A percentile compares a stretch with the other conserved stretches of the same genome.
phyloP scores from a whole-genome alignment of 148 eudicot species.

The Euryodendron excelsum region DNA sequence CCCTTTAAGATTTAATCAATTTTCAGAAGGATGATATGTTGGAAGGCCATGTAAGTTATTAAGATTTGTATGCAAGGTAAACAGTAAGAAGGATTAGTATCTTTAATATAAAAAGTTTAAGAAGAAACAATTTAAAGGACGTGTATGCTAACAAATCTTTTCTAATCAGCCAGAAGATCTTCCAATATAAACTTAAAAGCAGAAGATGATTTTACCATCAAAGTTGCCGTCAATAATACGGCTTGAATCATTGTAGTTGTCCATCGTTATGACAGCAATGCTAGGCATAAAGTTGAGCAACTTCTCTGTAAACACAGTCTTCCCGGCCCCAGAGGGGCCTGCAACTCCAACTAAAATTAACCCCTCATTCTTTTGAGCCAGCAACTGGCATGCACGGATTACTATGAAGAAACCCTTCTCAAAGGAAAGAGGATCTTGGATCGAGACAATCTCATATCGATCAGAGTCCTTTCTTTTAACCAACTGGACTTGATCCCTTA shows the following conservation, averaged over 20 bases:
- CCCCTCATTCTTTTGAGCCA: constrained; percentile 74
- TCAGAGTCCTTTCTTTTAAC: constrained; percentile 58
- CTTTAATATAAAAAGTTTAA: not conserved
- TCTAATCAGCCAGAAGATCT: not conserved
- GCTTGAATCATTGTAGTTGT: constrained; percentile 71
- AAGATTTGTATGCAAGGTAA: not conserved
- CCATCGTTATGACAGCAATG: constrained; percentile 75
- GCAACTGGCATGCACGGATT: constrained; percentile 73
- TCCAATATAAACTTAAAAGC: not conserved
- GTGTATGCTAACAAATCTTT: not conserved
- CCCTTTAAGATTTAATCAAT: not conserved
- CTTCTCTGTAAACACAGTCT: constrained; percentile 73
- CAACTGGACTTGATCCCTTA: constrained; percentile 76
- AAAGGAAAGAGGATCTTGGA: no score
- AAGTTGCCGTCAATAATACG: constrained; percentile 80
- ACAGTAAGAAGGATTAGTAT: not conserved
- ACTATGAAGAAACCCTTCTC: no score
- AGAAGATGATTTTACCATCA: constrained; percentile 47
- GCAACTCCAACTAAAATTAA: constrained; percentile 76
- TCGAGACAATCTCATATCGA: constrained; percentile 62
- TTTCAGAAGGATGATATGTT: not conserved
- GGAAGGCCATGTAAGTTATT: not conserved
- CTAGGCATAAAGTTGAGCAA: constrained; percentile 72
- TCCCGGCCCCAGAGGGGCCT: constrained; percentile 87
- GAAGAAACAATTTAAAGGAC: not conserved